Percentiles rank a stretch among this genome's conserved stretches.
Evolutionary conservation across 108 stramenopile genomes (phyloP).

Genomic region (Pseudonitzschia delicatissima): DNA sequence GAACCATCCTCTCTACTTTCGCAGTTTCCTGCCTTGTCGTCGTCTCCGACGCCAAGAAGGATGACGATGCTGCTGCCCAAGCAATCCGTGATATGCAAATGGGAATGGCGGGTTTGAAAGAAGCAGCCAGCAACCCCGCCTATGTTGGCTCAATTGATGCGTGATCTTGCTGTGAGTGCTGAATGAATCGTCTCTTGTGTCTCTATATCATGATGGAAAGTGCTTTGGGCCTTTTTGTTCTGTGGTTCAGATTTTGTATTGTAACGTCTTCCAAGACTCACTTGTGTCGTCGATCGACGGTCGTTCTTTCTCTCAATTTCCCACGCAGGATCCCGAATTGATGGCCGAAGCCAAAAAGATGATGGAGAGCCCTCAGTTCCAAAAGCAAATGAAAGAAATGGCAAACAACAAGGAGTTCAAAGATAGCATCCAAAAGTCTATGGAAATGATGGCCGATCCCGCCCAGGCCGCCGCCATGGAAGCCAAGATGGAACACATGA

Average conservation of each 20-base stretch:
- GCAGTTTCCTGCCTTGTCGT: conserved; percentile 44
- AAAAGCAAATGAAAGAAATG: conserved; percentile 85
- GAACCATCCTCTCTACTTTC: conserved; percentile 31
- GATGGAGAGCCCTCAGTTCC: conserved; percentile 84
- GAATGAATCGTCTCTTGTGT: background rate
- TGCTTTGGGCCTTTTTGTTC: background rate
- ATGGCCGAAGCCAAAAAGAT: conserved; percentile 90
- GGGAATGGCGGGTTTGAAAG: conserved; percentile 84
- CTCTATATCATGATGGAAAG: background rate
- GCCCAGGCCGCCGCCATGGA: conserved; percentile 73
- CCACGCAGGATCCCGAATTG: conserved; percentile 75
- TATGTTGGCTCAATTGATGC: conserved; percentile 86
- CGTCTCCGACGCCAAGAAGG: conserved; percentile 36
- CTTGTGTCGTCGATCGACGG: conserved; percentile 5
- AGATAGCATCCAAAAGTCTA: conserved; percentile 44
- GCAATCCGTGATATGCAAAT: conserved; percentile 64
- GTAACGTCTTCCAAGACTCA: background rate
- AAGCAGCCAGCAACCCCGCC: conserved; percentile 80
- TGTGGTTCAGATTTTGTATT: background rate
- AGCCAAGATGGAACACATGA: conserved; percentile 90
- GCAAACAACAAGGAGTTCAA: conserved; percentile 73
- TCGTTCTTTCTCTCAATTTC: background rate
- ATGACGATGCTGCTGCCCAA: conserved; percentile 50
- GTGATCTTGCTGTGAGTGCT: conserved; percentile 77
- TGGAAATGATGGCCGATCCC: conserved; percentile 76